Evolutionary conservation across 495 filamentous ascomycete genomes (phyloP).

Genomic region (Acidiella bohemica): DNA sequence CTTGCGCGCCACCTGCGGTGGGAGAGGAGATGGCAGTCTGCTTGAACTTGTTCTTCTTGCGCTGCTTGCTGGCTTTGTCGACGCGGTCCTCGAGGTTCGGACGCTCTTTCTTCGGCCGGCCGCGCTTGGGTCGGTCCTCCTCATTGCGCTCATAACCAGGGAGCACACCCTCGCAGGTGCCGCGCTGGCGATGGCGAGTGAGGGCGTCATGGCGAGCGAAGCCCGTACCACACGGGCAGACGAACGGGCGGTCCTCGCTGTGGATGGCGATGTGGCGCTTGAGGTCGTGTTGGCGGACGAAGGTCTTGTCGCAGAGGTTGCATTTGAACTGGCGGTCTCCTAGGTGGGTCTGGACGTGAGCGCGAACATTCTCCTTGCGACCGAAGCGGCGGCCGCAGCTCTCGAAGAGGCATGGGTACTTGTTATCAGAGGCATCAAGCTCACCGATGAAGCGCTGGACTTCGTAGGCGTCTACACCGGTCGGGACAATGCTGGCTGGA

Average conservation of each 20-base stretch:
- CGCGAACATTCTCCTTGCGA: constrained; percentile 93
- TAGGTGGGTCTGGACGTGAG: constrained; percentile 92
- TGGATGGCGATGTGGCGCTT: constrained; percentile 97
- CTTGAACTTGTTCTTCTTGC: constrained; percentile 13
- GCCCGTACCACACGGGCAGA: constrained; percentile 76
- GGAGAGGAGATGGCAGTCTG: no score
- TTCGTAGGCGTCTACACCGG: constrained; percentile 74
- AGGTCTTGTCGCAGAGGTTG: constrained; percentile 78
- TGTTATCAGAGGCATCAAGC: constrained; percentile 56
- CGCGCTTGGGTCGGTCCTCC: constrained; percentile 27
- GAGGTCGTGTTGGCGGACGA: constrained; percentile 90
- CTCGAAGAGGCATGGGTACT: constrained; percentile 75
- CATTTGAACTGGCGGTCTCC: constrained; percentile 89
- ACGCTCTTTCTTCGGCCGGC: constrained; percentile 31
- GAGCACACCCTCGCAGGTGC: constrained; percentile 87
- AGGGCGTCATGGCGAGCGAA: constrained; percentile 92
- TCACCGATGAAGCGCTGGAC: constrained; percentile 75
- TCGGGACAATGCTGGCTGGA: constrained; percentile 38
- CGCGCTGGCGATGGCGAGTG: constrained; percentile 83
- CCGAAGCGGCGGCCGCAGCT: constrained; percentile 80
- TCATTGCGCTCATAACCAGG: constrained; percentile 22
- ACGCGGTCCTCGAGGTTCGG: constrained; percentile 26
- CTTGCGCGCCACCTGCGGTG: not conserved
- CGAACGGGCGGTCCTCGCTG: constrained; percentile 81
- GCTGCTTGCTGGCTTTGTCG: constrained; percentile 24